Evolutionary conservation across 768 basidiomycete species (phyloP), one percentile per base, ranked within the genome.

Genomic region (Gelatoporia subvermispora): DNA sequence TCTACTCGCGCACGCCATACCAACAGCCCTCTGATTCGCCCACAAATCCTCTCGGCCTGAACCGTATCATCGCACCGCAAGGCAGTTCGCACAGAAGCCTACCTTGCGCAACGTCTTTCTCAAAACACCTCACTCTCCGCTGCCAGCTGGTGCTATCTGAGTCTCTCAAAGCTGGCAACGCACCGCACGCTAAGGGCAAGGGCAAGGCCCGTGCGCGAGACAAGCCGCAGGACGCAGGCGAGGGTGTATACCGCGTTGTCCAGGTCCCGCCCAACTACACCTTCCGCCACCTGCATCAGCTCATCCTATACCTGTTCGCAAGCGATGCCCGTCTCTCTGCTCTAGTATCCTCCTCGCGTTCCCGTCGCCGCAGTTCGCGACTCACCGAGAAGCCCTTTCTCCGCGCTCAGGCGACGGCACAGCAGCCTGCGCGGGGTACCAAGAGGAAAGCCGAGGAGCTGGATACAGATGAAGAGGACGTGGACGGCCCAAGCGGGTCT

Each of bases 181-280:
- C 13, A 17, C 17, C 18, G 15, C 16, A 25, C 47, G 39, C 40
- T 52, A 47, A 23, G 39, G 18, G 16, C 21, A 38, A 17, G 35
- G 36, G 34, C 24, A 36, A 47, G 39, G 41, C 43, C 18, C 40
- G 5, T 23, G 35, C 41, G 11, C 13, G 21, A 1, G 41, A 22
- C 7, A 16, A 63, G 68, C 46, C 41, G 39, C 10, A 7, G 11
- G 39, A 47, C 17, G 45, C 34, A 4, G 5, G 45, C 20, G 77
- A 81, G 4, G 78, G 80, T 4, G 72, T 83, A 3, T 78, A 80
- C 57, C 76, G 85, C 45, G 66, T 87, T 45, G 78, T 79, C 4
- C 85, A 85, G 53, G 82, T 86, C 8, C 86, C 86, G 0, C 67
- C 79, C 22, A 84, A 74, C 59, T 88, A 86, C 60, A 84, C 82